Evolutionary conservation across 805 yeast genomes (phyloP).

Genomic region (fission yeast (Schizosaccharomyces pombe)): ASM294v3 CU329670.1:1981001-1981500

Average conservation of each 20-base stretch:
- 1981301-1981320: too few relatives aligned
- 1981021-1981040: background rate
- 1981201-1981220: too few relatives aligned
- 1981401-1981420: conserved; percentile 7
- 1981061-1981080: background rate
- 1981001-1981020: background rate
- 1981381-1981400: background rate
- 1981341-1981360: too few relatives aligned
- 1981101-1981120: background rate
- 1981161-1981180: background rate
- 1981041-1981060: background rate
- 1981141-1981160: background rate
- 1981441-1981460: conserved; percentile 16
- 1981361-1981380: background rate
- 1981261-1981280: too few relatives aligned
- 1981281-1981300: too few relatives aligned
- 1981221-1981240: too few relatives aligned
- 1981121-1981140: background rate
- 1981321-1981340: too few relatives aligned
- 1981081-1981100: background rate
- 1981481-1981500: background rate
- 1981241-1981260: too few relatives aligned
- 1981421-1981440: conserved; percentile 14
- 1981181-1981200: too few relatives aligned
- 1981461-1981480: conserved; percentile 11